phyloP scores from a whole-genome alignment of 163 green algal species.

The Coccomyxa subellipsoidea region DNA sequence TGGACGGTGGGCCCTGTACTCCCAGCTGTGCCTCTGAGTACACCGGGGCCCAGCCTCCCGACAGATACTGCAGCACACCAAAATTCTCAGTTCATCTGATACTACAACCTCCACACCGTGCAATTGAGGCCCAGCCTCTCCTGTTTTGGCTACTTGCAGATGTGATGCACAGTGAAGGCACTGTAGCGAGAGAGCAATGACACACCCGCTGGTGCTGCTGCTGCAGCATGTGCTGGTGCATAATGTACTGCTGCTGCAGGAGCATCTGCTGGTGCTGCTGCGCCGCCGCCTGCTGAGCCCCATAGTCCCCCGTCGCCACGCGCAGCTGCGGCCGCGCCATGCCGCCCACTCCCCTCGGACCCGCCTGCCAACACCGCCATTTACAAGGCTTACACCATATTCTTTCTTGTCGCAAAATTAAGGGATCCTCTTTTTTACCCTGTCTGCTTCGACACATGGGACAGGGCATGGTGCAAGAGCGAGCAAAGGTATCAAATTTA shows the following conservation, averaged over 20 bases:
- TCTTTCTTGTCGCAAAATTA: background rate
- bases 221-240: conserved; percentile 8
- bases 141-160: too few species aligned
- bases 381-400: background rate
- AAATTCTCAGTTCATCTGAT: too few species aligned
- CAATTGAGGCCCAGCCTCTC: background rate
- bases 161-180: background rate
- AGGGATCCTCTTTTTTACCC: background rate
- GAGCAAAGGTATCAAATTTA: too few species aligned
- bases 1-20: background rate
- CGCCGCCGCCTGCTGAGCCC: background rate
- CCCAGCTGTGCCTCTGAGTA: background rate
- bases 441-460: too few species aligned
- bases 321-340: background rate
- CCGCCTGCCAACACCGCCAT: background rate
- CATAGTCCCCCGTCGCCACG: background rate
- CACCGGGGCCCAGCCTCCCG: background rate
- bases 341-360: background rate
- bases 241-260: conserved; percentile 1
- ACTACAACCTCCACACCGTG: background rate
- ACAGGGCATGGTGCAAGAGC: too few species aligned
- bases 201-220: conserved; percentile 5
- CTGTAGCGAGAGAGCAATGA: background rate
- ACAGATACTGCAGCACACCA: background rate
- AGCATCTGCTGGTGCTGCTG: conserved; percentile 8